Conservation (phyloP, 2,329 filamentous ascomycete species). For the Penicillium thymicola region DNA sequence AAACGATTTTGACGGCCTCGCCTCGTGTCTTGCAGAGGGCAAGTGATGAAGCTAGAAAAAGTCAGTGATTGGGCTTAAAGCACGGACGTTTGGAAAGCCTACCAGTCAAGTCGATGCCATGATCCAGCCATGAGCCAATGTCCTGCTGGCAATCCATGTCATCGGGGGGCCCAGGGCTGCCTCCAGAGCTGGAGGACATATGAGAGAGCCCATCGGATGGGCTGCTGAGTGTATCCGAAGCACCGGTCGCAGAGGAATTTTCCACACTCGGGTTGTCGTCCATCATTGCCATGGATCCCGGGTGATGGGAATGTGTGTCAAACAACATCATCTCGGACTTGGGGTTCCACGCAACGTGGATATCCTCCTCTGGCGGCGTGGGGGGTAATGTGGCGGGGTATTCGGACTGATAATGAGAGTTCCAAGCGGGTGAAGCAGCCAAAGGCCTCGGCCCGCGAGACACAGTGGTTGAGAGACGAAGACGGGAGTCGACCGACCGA, state of each 20-base stretch:
- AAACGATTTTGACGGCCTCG: slow-evolving; percentile 56
- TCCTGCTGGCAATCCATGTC: slow-evolving; percentile 35
- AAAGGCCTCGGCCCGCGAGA: slow-evolving; percentile 32
- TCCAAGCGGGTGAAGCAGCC: slow-evolving; percentile 26
- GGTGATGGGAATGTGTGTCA: slow-evolving; percentile 27
- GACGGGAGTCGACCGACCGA: slow-evolving; percentile 29
- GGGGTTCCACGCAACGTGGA: slow-evolving; percentile 38
- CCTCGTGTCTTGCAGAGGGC: slow-evolving; percentile 33
- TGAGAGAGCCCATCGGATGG: slow-evolving; percentile 31
- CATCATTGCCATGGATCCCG: slow-evolving; percentile 27
- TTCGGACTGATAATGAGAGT: slow-evolving; percentile 24
- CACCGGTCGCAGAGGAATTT: slow-evolving; percentile 24
- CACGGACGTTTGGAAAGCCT: slow-evolving; percentile 14
- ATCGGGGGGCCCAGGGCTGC: slow-evolving; percentile 29
- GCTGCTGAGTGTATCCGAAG: slow-evolving; percentile 30
- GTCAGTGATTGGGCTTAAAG: slow-evolving; percentile 1
- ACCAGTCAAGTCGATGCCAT: slow-evolving; percentile 38
- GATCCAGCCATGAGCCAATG: slow-evolving; percentile 36
- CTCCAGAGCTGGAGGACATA: slow-evolving; percentile 31
- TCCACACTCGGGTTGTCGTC: slow-evolving; percentile 31
- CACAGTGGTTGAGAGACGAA: slow-evolving; percentile 36
- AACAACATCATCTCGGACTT: slow-evolving; percentile 31
- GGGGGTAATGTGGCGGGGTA: slow-evolving; percentile 38
- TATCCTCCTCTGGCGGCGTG: slow-evolving; percentile 44
- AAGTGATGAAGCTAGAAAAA: slow-evolving; percentile 36